Evolutionary conservation across 2,329 filamentous ascomycete genomes (phyloP), one percentile per base, ranked within the genome.

Genomic region (Colletotrichum camelliae): DNA sequence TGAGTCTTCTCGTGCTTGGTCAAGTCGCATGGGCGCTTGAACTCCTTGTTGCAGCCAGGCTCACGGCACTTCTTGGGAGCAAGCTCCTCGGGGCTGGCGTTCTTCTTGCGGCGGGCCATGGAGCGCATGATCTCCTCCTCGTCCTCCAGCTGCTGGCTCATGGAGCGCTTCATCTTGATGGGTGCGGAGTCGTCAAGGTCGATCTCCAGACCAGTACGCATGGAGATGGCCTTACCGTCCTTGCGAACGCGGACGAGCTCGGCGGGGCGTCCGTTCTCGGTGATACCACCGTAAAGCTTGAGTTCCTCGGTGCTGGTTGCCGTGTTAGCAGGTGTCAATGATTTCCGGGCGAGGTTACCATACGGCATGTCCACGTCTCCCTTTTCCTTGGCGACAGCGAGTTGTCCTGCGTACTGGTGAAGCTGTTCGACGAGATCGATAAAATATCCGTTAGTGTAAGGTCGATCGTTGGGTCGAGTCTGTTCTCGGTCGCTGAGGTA

Each of bases 1-100:
- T 99, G 97, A 0, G 96, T 98, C 89, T 98, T 99, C 87, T 98
- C 94, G 86, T 99, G 97, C 89, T 98, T 98, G 79, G 96, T 98
- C 75, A 98, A 88, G 84, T 99, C 97, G 85, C 97, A 98, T n/a
- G 95, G 95, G 77, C 97, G 93, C 86, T 97, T 97, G 88, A 98
- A 98, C 85, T 96, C 92, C 87, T 98, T 98, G 84, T 92, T 93
- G 87, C 96, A 98, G 55, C 91, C 91, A 7, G 88, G 88, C 82
- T 96, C 91, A 77, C 90, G 90, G 88, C 95, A 98, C 80, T 92
- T 92, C 86, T 96, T 93, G 72, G 92, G 94, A 64, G 95, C 93
- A 66, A 96, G 92, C 84, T 97, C 94, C 85, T 96, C 95, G 7
- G 94, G 94, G 67, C 93, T 94, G 43, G 95, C 95, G 76, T 96